phyloP scores from a whole-genome alignment of 164 flowering plant species.

The Amborella trichopoda region DNA sequence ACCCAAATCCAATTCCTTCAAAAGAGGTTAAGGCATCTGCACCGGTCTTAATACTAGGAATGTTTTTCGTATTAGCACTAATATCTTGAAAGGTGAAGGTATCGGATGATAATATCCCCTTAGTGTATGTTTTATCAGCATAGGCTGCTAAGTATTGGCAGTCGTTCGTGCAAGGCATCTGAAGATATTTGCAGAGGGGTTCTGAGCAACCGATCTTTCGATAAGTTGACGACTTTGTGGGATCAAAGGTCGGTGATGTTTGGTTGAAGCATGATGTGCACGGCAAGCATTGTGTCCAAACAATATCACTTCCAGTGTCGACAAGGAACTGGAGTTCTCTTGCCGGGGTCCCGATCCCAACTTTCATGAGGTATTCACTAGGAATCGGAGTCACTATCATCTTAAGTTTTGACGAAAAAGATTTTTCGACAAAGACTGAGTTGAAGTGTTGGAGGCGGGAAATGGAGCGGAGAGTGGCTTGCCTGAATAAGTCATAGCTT shows the following conservation, averaged over 20 bases:
- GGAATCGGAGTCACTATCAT: background rate
- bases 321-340: constrained; percentile 4
- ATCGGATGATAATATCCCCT: constrained; percentile 77
- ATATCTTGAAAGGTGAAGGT: constrained; percentile 64
- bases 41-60: constrained; percentile 24
- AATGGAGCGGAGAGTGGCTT: background rate
- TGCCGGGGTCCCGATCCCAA: constrained; percentile 16
- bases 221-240: constrained; percentile 25
- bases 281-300: constrained; percentile 32
- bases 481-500: background rate
- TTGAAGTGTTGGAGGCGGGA: background rate
- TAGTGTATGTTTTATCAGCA: constrained; percentile 56
- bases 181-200: constrained; percentile 44
- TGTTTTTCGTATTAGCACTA: constrained; percentile 24
- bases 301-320: constrained; percentile 31
- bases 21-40: constrained; percentile 26
- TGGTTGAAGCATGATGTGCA: constrained; percentile 18
- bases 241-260: constrained; percentile 17
- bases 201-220: constrained; percentile 20
- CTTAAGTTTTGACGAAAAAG: background rate
- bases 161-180: background rate
- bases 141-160: constrained; percentile 30
- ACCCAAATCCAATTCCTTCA: constrained; percentile 22
- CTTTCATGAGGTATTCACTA: constrained; percentile 22
- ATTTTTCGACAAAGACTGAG: background rate